A percentile compares a stretch with the other conserved stretches of the same genome.
phyloP scores from a whole-genome alignment of 257 asterid species.

The Pogostemon cablin region DNA sequence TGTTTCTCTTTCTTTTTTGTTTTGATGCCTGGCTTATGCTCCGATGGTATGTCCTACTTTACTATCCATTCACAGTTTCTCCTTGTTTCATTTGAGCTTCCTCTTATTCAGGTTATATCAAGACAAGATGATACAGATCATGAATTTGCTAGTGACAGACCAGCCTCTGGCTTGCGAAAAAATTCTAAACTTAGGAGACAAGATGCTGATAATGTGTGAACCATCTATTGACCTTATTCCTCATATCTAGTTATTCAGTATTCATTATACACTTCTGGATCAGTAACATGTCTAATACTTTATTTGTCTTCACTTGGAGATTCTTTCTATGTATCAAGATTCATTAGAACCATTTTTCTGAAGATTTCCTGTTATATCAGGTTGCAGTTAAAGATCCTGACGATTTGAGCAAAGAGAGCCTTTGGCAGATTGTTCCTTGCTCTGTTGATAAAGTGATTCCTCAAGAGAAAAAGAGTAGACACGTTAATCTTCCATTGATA shows the following conservation, averaged over 20 bases:
- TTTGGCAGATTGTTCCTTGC: constrained; percentile 36
- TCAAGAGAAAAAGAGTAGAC: constrained; percentile 38
- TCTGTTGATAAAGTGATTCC: constrained; percentile 39
- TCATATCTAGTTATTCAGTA: constrained; percentile 15
- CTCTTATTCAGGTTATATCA: constrained; percentile 45
- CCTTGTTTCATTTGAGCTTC: constrained; percentile 27
- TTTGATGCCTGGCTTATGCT: constrained; percentile 27
- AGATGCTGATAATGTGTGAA: constrained; percentile 46
- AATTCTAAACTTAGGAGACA: constrained; percentile 42
- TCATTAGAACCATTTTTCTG: constrained; percentile 26
- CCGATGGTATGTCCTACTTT: constrained; percentile 13
- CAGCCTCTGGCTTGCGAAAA: constrained; percentile 38
- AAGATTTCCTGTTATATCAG: constrained; percentile 43
- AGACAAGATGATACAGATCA: constrained; percentile 36
- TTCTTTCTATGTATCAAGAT: constrained; percentile 24
- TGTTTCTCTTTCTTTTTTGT: constrained; percentile 26
- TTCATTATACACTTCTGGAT: constrained; percentile 12
- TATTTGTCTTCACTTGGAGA: constrained; percentile 17
- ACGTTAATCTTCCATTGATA: constrained; percentile 42
- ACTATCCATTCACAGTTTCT: constrained; percentile 11
- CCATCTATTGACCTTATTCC: constrained; percentile 34
- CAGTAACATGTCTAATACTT: constrained; percentile 20
- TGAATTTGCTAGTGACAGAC: constrained; percentile 38
- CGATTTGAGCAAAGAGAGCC: constrained; percentile 32
- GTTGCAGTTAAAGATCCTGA: constrained; percentile 37